Conservation (phyloP, 495 filamentous ascomycete genomes). For the Bacidia gigantensis region DNA sequence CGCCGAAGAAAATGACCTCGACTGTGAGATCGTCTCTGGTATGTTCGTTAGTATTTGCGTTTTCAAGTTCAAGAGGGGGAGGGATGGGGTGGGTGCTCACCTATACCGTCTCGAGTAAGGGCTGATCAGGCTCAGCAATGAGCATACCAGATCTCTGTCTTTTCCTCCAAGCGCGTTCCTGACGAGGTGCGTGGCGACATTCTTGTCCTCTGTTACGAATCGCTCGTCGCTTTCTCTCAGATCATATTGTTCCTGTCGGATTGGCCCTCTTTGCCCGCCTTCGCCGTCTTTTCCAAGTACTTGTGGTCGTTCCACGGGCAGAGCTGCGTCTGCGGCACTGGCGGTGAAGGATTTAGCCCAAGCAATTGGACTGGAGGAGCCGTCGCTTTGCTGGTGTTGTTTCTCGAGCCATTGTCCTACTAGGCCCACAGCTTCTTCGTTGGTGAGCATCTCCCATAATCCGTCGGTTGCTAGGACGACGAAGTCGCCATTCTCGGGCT, state of each 20-base stretch:
- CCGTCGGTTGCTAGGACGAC: conserved; percentile 95
- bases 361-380: conserved; percentile 23
- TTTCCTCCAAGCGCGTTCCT: conserved; percentile 91
- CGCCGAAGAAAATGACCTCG: conserved; percentile 96
- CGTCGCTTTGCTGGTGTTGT: conserved; percentile 34
- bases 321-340: conserved; percentile 24
- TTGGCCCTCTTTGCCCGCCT: conserved; percentile 48
- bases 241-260: conserved; percentile 73
- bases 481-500: conserved; percentile 85
- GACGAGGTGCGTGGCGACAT: conserved; percentile 89
- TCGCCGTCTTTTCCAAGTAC: conserved; percentile 33
- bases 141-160: conserved; percentile 88
- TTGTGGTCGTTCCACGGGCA: conserved; percentile 36
- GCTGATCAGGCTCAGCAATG: conserved; percentile 78
- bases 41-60: background rate
- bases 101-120: conserved; percentile 84
- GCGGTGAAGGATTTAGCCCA: conserved; percentile 40
- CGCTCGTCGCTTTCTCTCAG: conserved; percentile 55
- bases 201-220: conserved; percentile 91
- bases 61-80: conserved; percentile 6
- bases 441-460: conserved; percentile 98
- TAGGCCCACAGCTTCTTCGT: conserved; percentile 93
- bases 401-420: conserved; percentile 94
- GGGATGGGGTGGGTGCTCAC: conserved; percentile 41
- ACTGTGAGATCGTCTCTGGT: conserved; percentile 85